A percentile compares a stretch with the other conserved stretches of the same genome.
phyloP scores from a whole-genome alignment of 257 asterid genomes.

The Capsicum pubescens region DNA sequence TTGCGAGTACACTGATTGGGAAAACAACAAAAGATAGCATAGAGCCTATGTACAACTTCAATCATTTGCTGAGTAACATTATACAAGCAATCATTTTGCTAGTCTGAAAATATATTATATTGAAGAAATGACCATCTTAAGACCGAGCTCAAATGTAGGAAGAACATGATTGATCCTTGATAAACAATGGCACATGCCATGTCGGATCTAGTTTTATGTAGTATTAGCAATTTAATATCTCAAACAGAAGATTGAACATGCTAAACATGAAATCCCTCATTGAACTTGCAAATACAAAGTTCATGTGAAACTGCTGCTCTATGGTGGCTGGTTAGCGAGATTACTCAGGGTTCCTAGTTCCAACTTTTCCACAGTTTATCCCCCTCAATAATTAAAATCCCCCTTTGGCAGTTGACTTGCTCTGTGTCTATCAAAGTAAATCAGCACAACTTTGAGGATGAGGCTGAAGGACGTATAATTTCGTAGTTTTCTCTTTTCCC shows the following conservation, averaged over 20 bases:
- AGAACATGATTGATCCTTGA: background rate
- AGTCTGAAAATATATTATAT: conserved; percentile 5
- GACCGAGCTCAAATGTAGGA: background rate
- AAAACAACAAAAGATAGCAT: background rate
- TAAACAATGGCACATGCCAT: background rate
- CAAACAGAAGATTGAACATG: background rate
- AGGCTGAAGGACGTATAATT: background rate
- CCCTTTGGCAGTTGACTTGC: background rate
- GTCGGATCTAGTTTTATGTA: background rate
- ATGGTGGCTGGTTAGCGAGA: background rate
- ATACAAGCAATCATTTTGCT: conserved; percentile 24
- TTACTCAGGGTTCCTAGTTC: background rate
- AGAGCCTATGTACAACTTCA: background rate
- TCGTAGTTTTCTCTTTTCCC: background rate
- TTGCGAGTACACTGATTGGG: background rate
- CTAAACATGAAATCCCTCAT: conserved; percentile 9
- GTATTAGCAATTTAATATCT: background rate
- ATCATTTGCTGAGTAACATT: conserved; percentile 1
- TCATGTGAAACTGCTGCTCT: background rate
- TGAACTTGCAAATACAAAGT: background rate
- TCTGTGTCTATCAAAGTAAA: background rate
- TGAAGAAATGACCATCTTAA: background rate
- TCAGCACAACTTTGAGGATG: conserved; percentile 10
- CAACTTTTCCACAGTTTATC: background rate
- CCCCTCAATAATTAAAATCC: background rate